Evolutionary conservation across 1,284 basidiomycete species (phyloP).

Genomic region (Ganoderma leucocontextum): DNA sequence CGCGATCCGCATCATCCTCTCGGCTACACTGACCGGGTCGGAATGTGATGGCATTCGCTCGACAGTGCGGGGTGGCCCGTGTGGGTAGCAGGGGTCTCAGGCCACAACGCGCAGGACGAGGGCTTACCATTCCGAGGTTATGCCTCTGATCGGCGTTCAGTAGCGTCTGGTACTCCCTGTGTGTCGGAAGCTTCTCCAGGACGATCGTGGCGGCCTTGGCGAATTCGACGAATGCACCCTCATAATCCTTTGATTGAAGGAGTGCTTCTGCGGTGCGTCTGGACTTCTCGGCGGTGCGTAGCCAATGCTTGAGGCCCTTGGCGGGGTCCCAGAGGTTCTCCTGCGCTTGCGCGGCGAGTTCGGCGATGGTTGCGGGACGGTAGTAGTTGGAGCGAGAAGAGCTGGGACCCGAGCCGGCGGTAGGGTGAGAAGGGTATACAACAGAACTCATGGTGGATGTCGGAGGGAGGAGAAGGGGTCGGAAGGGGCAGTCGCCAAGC

Average conservation of each 20-base stretch:
- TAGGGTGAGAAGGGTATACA: conserved; percentile 24
- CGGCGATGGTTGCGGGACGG: conserved; percentile 55
- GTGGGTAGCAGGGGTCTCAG: not conserved
- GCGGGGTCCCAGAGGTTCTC: conserved; percentile 56
- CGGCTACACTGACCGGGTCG: not conserved
- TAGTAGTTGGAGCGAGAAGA: conserved; percentile 24
- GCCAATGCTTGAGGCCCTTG: conserved; percentile 61
- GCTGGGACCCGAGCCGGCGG: conserved; percentile 24
- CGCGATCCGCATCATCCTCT: conserved; percentile 10
- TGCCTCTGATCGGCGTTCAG: conserved; percentile 55
- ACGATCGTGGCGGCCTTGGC: conserved; percentile 71
- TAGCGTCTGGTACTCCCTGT: conserved; percentile 58
- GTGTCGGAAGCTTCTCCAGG: conserved; percentile 66
- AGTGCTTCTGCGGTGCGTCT: conserved; percentile 54
- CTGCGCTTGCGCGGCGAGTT: conserved; percentile 60
- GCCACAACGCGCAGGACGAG: not conserved
- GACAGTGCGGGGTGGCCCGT: not conserved
- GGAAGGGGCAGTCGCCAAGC: conserved; percentile 12
- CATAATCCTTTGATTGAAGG: conserved; percentile 56
- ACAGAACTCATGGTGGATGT: conserved; percentile 36
- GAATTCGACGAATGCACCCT: conserved; percentile 64
- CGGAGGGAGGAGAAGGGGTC: conserved; percentile 13
- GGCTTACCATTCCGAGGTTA: conserved; percentile 62
- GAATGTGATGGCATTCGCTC: not conserved
- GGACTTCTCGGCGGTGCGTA: conserved; percentile 61